A percentile compares a stretch with the other conserved stretches of the same genome.
These are phyloP conservation scores for Salix exigua DNA, from an alignment of 345 rosid species.

Conservation along the genomic window DNA sequence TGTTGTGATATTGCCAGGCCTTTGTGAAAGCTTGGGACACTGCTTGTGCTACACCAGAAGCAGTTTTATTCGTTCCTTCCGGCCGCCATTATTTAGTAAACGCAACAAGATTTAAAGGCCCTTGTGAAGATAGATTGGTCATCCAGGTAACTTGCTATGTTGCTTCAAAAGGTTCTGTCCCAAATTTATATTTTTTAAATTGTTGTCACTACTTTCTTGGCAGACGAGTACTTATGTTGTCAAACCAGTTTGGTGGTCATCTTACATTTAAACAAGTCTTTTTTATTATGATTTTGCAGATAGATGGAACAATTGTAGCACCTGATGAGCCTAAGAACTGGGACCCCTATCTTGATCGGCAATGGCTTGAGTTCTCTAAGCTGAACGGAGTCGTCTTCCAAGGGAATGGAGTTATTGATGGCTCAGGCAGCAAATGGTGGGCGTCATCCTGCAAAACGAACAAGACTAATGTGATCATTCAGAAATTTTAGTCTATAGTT, in stretches of 20 bases:
- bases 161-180: neutral
- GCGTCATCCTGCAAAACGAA: slow-evolving; percentile 94
- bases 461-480: slow-evolving; percentile 49
- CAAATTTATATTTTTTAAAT: neutral
- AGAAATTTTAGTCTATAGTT: slow-evolving; percentile 19
- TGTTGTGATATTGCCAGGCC: slow-evolving; percentile 39
- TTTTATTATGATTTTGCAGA: slow-evolving; percentile 37
- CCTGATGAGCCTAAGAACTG: slow-evolving; percentile 83
- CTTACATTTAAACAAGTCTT: neutral
- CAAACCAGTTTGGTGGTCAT: neutral
- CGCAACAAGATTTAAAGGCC: slow-evolving; percentile 83
- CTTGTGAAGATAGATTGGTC: slow-evolving; percentile 65
- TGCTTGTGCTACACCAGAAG: slow-evolving; percentile 59
- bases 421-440: slow-evolving; percentile 99
- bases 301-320: slow-evolving; percentile 90
- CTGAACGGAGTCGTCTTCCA: slow-evolving; percentile 70
- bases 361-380: slow-evolving; percentile 87
- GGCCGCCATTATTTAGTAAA: slow-evolving; percentile 65
- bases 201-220: neutral
- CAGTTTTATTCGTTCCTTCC: slow-evolving; percentile 77
- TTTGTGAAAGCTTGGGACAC: slow-evolving; percentile 69
- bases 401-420: slow-evolving; percentile 88
- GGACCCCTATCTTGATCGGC: slow-evolving; percentile 61
- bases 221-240: neutral
- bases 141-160: slow-evolving; percentile 57